These are phyloP conservation scores for Chlorella ohadii DNA, from an alignment of 139 green algal genomes.

Conservation along the genomic window DNA sequence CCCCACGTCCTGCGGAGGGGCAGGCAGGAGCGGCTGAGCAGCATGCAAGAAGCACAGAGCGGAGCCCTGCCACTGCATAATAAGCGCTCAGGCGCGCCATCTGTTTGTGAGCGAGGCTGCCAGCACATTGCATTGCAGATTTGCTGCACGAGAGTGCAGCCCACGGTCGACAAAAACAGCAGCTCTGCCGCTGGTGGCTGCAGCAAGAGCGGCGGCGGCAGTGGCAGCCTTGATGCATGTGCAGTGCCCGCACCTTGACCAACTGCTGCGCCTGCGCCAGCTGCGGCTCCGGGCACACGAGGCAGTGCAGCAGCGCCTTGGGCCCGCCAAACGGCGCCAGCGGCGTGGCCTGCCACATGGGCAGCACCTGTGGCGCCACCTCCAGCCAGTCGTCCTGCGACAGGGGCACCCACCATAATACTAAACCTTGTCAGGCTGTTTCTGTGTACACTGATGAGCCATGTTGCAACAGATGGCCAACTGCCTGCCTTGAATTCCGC, in stretches of 20 bases:
- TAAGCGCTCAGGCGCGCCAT: too few species aligned
- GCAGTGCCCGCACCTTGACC: conserved; percentile 14
- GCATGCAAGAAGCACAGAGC: background rate
- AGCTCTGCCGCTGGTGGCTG: background rate
- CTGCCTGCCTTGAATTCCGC: too few species aligned
- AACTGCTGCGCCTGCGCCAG: background rate
- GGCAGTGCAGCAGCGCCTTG: conserved; percentile 36
- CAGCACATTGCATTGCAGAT: too few species aligned
- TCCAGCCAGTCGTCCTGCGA: conserved; percentile 44
- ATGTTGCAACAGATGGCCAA: too few species aligned
- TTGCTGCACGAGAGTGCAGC: too few species aligned
- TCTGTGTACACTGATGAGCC: too few species aligned
- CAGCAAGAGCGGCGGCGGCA: too few species aligned
- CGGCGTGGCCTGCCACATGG: conserved; percentile 26
- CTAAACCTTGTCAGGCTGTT: too few species aligned
- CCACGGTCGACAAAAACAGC: background rate
- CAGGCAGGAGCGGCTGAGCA: background rate
- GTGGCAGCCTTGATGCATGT: too few species aligned
- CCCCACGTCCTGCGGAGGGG: conserved; percentile 12
- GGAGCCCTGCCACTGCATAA: too few species aligned
- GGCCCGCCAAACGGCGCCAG: conserved; percentile 28
- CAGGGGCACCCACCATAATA: too few species aligned
- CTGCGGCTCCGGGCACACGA: conserved; percentile 20
- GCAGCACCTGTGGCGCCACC: conserved; percentile 18
- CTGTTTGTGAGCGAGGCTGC: too few species aligned